Conservation (phyloP, 2,329 filamentous ascomycete species). For the Davidsoniella neocaledoniae region DNA sequence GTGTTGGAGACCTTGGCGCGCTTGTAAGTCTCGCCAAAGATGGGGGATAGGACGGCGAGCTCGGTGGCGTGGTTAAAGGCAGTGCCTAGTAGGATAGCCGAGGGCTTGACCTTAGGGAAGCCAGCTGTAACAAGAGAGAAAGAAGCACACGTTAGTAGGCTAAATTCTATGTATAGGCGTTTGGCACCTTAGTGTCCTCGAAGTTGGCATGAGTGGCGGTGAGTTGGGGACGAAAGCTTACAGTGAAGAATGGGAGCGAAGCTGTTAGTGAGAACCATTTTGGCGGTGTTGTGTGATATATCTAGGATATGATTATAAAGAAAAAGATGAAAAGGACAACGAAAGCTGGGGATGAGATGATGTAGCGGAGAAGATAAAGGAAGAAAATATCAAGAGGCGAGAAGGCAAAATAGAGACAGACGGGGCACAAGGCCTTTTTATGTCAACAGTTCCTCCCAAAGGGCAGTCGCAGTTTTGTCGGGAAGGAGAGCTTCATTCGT, state of each 20-base stretch:
- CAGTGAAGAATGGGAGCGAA: conserved; percentile 12
- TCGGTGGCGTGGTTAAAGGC: conserved; percentile 90
- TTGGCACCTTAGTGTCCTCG: not conserved
- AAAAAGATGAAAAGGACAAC: not conserved
- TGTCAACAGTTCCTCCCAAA: not conserved
- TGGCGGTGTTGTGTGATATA: conserved; percentile 1
- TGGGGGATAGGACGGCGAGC: conserved; percentile 67
- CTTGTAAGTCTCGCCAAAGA: conserved; percentile 92
- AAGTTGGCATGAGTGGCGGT: too few relatives aligned
- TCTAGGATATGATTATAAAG: not conserved
- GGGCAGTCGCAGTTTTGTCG: too few relatives aligned
- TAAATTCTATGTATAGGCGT: not conserved
- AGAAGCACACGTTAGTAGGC: conserved; percentile 5
- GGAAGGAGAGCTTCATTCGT: too few relatives aligned
- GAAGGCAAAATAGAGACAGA: too few relatives aligned
- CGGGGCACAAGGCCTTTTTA: not conserved
- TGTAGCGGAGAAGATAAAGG: not conserved
- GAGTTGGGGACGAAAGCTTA: not conserved
- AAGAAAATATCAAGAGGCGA: too few relatives aligned
- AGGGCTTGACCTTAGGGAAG: conserved; percentile 76
- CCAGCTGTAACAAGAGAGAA: conserved; percentile 19
- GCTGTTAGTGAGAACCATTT: conserved; percentile 11
- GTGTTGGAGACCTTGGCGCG: conserved; percentile 80
- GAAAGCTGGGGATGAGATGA: not conserved
- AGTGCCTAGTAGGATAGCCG: conserved; percentile 89